Evolutionary conservation across 768 basidiomycete species (phyloP).

Genomic region (Cytidiella melzeri): DNA sequence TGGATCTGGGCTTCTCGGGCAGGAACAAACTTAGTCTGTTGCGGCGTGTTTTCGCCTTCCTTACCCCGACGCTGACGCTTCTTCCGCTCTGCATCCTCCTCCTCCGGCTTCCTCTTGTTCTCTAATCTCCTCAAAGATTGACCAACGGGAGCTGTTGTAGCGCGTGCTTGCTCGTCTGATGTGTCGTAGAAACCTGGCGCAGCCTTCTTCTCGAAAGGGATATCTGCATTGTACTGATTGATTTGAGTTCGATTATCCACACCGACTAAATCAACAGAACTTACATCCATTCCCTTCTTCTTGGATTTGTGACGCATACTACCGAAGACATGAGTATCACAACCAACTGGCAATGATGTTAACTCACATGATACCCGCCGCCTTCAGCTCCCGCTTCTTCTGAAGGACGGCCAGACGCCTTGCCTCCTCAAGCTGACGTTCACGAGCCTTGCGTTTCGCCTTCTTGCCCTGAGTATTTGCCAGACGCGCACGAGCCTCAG

Average conservation of each 20-base stretch:
- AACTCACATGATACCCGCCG: constrained; percentile 93
- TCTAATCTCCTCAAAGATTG: constrained; percentile 88
- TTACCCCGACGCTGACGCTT: constrained; percentile 82
- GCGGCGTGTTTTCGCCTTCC: constrained; percentile 50
- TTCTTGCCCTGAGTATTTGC: constrained; percentile 99
- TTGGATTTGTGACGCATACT: constrained; percentile 94
- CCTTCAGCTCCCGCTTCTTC: constrained; percentile 96
- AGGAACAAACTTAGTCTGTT: constrained; percentile 93
- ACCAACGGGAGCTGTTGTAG: constrained; percentile 84
- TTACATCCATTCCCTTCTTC: constrained; percentile 95
- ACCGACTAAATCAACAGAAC: constrained; percentile 23
- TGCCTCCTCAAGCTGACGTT: constrained; percentile 95
- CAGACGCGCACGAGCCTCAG: constrained; percentile 94
- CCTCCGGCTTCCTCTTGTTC: constrained; percentile 91
- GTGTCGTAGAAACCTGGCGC: constrained; percentile 97
- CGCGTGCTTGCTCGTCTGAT: constrained; percentile 84
- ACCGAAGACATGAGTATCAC: constrained; percentile 2
- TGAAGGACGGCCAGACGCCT: constrained; percentile 89
- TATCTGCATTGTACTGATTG: constrained; percentile 91
- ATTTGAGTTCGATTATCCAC: constrained; percentile 6
- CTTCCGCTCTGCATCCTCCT: constrained; percentile 89
- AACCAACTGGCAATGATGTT: constrained; percentile 4
- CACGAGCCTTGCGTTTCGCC: constrained; percentile 96
- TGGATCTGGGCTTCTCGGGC: constrained; percentile 97
- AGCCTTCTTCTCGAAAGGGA: constrained; percentile 96